Conservation (phyloP, 768 basidiomycete species). For the Cubamyces lactineus region DNA sequence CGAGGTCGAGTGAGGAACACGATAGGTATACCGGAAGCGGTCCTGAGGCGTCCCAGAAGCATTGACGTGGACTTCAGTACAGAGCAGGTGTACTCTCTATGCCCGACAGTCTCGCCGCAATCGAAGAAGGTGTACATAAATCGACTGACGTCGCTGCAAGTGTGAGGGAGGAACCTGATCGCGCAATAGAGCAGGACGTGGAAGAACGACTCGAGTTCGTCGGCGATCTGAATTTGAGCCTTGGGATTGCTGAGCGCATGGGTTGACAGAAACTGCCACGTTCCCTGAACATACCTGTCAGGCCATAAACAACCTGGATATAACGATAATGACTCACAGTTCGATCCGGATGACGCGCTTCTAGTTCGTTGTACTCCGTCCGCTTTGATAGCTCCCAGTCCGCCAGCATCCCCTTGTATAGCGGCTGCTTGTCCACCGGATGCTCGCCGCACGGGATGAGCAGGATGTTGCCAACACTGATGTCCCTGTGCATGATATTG, state of each 20-base stretch:
- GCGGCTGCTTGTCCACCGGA: background rate
- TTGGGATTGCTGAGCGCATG: background rate
- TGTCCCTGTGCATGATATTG: slow-evolving; percentile 13
- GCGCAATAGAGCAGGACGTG: slow-evolving; percentile 7
- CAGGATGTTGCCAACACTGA: slow-evolving; percentile 15
- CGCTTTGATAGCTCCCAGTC: slow-evolving; percentile 17
- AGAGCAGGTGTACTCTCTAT: background rate
- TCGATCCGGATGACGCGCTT: background rate
- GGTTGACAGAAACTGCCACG: slow-evolving; percentile 2
- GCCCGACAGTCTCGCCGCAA: background rate
- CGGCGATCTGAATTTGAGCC: background rate
- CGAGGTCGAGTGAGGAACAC: background rate
- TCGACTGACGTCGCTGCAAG: background rate
- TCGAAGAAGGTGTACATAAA: slow-evolving; percentile 6
- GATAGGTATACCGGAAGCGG: background rate
- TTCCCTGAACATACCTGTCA: background rate
- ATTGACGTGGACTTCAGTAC: background rate
- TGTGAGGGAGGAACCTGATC: slow-evolving; percentile 5
- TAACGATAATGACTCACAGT: background rate
- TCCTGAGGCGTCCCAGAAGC: background rate
- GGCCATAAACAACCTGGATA: background rate
- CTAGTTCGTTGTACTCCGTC: background rate
- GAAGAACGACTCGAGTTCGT: slow-evolving; percentile 10
- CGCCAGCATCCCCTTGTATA: background rate
- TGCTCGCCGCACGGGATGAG: background rate